Evolutionary conservation across 495 filamentous ascomycete species (phyloP), one percentile per base, ranked within the genome.

Genomic region (Penicillium waksmanii): DNA sequence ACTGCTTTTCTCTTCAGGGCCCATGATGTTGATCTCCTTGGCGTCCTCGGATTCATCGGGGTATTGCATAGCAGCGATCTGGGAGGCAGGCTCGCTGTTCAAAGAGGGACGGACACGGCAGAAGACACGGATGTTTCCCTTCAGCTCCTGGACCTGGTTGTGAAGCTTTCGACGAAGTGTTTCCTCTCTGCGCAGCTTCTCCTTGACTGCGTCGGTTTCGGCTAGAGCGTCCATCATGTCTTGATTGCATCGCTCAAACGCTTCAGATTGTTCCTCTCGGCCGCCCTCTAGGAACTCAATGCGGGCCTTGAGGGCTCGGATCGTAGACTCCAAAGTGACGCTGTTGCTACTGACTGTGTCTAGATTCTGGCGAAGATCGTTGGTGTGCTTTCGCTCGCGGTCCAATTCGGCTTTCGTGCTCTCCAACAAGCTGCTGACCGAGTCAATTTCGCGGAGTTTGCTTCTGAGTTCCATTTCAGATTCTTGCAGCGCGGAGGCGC

Each of bases 121-220:
- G 82, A 98, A 98, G 40, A 99, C 95, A 10, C 95, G 90, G 63
- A 99, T 99, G 64, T 99, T 99, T 55, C 95, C 95, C 73, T 97
- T 97, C n/a, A 99, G 82, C 64, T 99, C 96, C 70, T 98, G 93
- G 36, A 98, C 93, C 71, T 96, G 93, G 70, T 98, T 97, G 78
- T 97, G 96, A 10, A 99, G 84, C 65, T 95, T 93, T 38, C 96
- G 86, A 27, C 95, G 84, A 21, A 96, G 77, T 1, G 91, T 96
- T 70, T 99, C 95, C 71, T 99, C 95, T 55, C 85, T 89, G 51
- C 95, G 88, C 31, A 99, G 77, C 68, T 94, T 97, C 56, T 91
- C 88, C 51, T 91, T 87, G 3, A 87, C 85, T 43, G 84, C 80
- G 31, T 87, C 83, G 4, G 86, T 89, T 33, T 87, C 78, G 31